A percentile compares a stretch with the other conserved stretches of the same genome.
Evolutionary conservation across 140 eudicot species (phyloP).

Genomic region (Bidens hawaiensis): DNA sequence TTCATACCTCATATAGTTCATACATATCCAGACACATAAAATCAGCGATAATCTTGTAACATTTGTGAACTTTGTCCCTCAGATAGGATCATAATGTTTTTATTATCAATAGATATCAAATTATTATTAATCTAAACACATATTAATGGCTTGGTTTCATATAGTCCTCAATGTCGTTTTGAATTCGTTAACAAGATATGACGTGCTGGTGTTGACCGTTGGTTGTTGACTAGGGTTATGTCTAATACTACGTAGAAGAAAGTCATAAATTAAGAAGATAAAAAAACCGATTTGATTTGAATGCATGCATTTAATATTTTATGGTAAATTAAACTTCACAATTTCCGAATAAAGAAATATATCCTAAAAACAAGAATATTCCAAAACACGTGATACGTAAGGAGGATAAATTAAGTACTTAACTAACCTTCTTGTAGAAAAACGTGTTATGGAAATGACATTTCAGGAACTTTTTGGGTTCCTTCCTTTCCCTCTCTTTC

Average conservation of each 20-base stretch:
- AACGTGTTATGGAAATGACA: conserved; percentile 96
- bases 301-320: background rate
- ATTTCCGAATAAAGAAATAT: background rate
- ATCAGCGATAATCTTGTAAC: too few species aligned
- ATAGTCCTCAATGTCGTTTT: background rate
- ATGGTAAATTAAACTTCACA: background rate
- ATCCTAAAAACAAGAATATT: background rate
- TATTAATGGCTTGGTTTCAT: background rate
- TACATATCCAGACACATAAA: background rate
- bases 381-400: background rate
- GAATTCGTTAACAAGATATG: background rate
- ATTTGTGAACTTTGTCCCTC: background rate
- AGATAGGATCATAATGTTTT: background rate
- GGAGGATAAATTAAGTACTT: background rate
- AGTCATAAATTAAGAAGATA: background rate
- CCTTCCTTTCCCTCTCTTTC: conserved; percentile 92
- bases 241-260: background rate
- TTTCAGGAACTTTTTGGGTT: conserved; percentile 73
- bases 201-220: too few species aligned
- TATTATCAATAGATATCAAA: background rate
- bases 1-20: too few species aligned
- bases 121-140: background rate
- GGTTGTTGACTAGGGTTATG: background rate
- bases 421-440: conserved; percentile 90
- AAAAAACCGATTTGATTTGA: background rate